Percentiles rank a stretch among this genome's conserved stretches.
Conservation (phyloP, 139 green algal genomes). For the Astrephomene gubernaculifera region DNA sequence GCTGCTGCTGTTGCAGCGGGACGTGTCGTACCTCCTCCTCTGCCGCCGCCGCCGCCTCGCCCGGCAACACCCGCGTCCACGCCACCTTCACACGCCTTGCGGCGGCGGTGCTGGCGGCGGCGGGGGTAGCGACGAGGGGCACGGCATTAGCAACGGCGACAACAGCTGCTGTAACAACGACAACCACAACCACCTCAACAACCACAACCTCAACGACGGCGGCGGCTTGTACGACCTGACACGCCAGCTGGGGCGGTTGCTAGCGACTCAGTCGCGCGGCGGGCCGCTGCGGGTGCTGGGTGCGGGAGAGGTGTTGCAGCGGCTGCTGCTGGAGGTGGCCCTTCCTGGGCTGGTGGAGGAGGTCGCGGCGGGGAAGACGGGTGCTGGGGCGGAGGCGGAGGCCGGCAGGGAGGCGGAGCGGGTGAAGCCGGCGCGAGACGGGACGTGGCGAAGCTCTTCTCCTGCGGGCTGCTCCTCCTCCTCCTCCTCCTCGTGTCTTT, state of each 20-base stretch:
- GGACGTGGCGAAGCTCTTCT: too few species aligned
- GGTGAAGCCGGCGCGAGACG: too few species aligned
- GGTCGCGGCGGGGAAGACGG: neutral
- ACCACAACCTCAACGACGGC: neutral
- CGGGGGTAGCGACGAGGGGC: neutral
- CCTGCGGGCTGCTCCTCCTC: too few species aligned
- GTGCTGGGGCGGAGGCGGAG: neutral
- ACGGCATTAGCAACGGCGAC: neutral
- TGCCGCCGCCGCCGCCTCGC: neutral
- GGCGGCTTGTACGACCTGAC: neutral
- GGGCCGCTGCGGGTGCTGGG: neutral
- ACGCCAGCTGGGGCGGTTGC: neutral
- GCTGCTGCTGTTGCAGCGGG: neutral
- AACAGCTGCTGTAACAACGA: neutral
- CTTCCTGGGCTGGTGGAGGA: neutral
- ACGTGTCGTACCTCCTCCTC: neutral
- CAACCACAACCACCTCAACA: neutral
- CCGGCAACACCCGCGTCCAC: neutral
- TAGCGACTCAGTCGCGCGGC: neutral
- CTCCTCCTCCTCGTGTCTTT: too few species aligned
- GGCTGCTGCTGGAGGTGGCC: neutral
- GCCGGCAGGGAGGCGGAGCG: too few species aligned
- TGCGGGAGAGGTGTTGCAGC: neutral
- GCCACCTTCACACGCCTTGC: too few species aligned
- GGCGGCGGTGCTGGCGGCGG: neutral